phyloP scores from a whole-genome alignment of 768 basidiomycete species.

The Mycena vitilis region DNA sequence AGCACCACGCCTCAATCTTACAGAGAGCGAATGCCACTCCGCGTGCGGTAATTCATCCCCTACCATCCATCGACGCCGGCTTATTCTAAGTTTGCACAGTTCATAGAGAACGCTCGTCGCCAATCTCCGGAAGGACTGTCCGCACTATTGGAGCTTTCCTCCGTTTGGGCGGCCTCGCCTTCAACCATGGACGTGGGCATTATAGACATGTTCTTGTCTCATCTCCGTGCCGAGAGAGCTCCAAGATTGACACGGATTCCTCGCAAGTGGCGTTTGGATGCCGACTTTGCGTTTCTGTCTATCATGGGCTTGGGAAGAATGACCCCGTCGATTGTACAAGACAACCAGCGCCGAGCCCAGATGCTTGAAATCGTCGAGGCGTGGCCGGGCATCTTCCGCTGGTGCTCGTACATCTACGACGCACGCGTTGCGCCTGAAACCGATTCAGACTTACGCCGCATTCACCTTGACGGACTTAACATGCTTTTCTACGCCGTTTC shows the following conservation, averaged over 20 bases:
- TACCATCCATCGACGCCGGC: too few species aligned
- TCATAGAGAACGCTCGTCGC: constrained; percentile 18
- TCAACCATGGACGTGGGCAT: constrained; percentile 38
- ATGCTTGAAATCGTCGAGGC: constrained; percentile 35
- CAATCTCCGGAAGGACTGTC: constrained; percentile 6
- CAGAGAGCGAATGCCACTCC: constrained; percentile 8
- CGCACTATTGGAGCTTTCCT: constrained; percentile 12
- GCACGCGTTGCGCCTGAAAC: constrained; percentile 35
- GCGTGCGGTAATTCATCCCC: not conserved
- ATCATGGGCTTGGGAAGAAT: constrained; percentile 46
- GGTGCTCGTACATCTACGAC: constrained; percentile 49
- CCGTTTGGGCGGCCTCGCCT: constrained; percentile 25
- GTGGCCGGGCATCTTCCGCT: constrained; percentile 52
- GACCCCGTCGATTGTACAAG: constrained; percentile 35
- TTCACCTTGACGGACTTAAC: constrained; percentile 44
- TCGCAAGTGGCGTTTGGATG: constrained; percentile 32
- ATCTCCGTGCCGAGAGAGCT: constrained; percentile 41
- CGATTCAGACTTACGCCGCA: constrained; percentile 29
- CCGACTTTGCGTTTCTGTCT: constrained; percentile 46
- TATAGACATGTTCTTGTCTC: constrained; percentile 44
- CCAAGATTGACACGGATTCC: constrained; percentile 27
- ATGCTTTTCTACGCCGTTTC: constrained; percentile 43
- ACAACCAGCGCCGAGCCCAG: constrained; percentile 36
- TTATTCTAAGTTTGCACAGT: not conserved
- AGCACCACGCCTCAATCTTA: constrained; percentile 4